Evolutionary conservation across 208 protist genomes (phyloP).

Genomic region (Wallacemonas sp.): DNA sequence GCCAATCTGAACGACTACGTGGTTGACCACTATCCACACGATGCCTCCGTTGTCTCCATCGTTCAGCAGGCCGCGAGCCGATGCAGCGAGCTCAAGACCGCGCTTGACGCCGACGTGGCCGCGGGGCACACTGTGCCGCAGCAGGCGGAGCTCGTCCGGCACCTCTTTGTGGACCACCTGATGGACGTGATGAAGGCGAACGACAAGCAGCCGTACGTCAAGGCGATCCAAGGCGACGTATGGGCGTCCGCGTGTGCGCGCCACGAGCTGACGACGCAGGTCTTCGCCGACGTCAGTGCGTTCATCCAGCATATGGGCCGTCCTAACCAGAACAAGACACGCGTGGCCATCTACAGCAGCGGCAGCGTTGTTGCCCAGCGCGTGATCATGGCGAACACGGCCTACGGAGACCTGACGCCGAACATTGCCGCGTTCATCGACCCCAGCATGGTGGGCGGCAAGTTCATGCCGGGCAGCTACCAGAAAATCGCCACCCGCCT

Average conservation of each 20-base stretch:
- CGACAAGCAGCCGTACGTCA: conserved; percentile 42
- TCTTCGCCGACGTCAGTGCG: conserved; percentile 28
- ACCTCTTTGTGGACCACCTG: conserved; percentile 34
- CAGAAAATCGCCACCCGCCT: conserved; percentile 49
- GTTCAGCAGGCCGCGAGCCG: conserved; percentile 19
- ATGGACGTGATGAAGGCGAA: conserved; percentile 18
- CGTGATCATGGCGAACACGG: conserved; percentile 67
- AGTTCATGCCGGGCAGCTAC: conserved; percentile 69
- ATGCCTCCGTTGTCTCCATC: conserved; percentile 19
- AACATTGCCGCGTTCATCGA: conserved; percentile 85
- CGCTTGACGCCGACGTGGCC: conserved; percentile 15
- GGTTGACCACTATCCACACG: conserved; percentile 33
- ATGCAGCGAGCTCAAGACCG: conserved; percentile 12
- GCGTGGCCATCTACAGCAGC: conserved; percentile 84
- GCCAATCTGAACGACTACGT: conserved; percentile 45
- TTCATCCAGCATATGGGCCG: conserved; percentile 28
- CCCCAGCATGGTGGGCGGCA: conserved; percentile 61
- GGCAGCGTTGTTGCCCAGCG: conserved; percentile 71
- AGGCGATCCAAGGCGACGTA: conserved; percentile 74
- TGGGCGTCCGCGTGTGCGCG: conserved; percentile 29
- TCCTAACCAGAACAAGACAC: conserved; percentile 11
- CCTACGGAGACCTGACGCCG: conserved; percentile 65
- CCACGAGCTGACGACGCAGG: conserved; percentile 5
- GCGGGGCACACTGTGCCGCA: conserved; percentile 8
- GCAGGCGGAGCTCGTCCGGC: conserved; percentile 17